Evolutionary conservation across 2,329 filamentous ascomycete species (phyloP), one percentile per base, ranked within the genome.

Genomic region (Phoma sp.): DNA sequence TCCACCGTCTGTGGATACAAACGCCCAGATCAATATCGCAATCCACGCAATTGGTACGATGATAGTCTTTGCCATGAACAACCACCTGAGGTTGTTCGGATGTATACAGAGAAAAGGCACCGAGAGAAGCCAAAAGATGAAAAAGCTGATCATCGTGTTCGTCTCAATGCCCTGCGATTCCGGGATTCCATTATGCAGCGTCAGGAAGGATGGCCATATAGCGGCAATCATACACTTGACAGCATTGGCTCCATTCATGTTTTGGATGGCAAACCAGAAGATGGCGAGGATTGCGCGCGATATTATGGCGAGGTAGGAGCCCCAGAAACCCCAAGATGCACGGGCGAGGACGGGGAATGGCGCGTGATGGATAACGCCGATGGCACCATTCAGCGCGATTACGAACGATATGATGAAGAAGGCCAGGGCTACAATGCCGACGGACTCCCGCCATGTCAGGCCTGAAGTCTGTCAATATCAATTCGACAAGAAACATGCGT

Each of bases 191-290:
- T 87, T 87, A 0, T 78, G 75, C 9, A 86, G 75, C 0, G 75
- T 74, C 1, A 78, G 69, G 59, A 84, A 87, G 8, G 78, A 81
- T 0, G 85, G 84, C 81, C 83, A 86, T 58, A 85, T 84, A 1
- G 82, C 82, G 7, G 78, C 77, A 11, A 84, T 62, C 72, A 83
- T 82, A 38, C 80, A 79, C 4, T 75, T 73, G 7, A 83, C 75
- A 0, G 78, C 76, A 52, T 83, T 82, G 0, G 82, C 85, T 0
- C 86, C 86, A 58, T 86, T 87, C 55, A 85, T 84, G 36, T 83
- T 84, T 60, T 89, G 85, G 41, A 89, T 87, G 0, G 86, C 85
- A 47, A 88, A 84, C 88, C 83, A 85, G 70, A 86, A 84, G 14
- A 84, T 67, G 4, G 82, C 82, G 3, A 85, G 77, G 51, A 85